phyloP scores from a whole-genome alignment of 169 alveolate genomes.

The Toxoplasma gondii region DNA sequence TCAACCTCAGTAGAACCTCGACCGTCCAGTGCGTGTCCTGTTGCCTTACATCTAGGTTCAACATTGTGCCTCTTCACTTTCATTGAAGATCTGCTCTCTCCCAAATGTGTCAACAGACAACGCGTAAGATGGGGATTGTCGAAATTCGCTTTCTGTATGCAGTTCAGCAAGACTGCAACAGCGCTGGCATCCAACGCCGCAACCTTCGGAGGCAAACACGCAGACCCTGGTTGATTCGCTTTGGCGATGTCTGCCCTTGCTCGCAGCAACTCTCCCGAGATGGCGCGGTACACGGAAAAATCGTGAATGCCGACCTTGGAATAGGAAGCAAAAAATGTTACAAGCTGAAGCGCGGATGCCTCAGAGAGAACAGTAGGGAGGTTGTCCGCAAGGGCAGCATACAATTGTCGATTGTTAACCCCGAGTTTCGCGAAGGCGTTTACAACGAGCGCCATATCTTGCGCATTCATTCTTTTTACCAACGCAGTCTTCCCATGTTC shows the following conservation, averaged over 20 bases:
- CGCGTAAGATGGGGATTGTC: not conserved
- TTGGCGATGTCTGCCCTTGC: not conserved
- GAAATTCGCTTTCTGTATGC: slow-evolving; percentile 22
- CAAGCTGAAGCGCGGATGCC: slow-evolving; percentile 7
- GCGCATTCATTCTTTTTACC: not conserved
- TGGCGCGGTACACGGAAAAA: not conserved
- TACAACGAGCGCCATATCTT: not conserved
- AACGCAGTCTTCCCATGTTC: not conserved
- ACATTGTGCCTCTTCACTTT: not conserved
- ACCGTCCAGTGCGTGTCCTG: not conserved
- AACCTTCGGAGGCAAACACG: not conserved
- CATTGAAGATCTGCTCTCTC: not conserved
- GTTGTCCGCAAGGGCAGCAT: not conserved
- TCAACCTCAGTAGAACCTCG: too few relatives aligned
- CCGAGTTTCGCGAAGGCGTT: slow-evolving; percentile 29
- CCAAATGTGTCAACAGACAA: not conserved
- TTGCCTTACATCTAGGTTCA: not conserved
- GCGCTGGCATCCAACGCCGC: not conserved
- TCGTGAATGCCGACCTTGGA: slow-evolving; percentile 6
- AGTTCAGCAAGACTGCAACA: slow-evolving; percentile 5
- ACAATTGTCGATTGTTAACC: not conserved
- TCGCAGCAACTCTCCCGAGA: not conserved
- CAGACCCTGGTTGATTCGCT: not conserved
- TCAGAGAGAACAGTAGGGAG: not conserved
- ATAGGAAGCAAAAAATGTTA: not conserved